Evolutionary conservation across 257 asterid species (phyloP).

Genomic region (Nicotiana tomentosiformis): DNA sequence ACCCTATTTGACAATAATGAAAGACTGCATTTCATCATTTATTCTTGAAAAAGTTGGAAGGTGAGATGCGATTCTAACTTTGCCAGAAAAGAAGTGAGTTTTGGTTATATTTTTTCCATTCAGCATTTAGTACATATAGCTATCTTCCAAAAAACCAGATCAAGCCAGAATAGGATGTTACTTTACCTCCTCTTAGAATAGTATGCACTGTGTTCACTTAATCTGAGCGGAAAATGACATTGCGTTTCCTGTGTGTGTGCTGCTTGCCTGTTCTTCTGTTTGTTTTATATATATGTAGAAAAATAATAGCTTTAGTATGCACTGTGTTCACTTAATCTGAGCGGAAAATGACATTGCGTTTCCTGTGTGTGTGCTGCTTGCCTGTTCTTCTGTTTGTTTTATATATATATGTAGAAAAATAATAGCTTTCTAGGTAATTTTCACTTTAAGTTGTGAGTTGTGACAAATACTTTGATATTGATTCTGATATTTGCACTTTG

Average conservation of each 20-base stretch:
- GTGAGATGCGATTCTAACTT: neutral
- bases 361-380: neutral
- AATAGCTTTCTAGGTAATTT: neutral
- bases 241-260: neutral
- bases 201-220: neutral
- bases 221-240: neutral
- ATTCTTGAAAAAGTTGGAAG: neutral
- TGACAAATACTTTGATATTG: neutral
- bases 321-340: neutral
- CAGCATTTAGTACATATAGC: neutral
- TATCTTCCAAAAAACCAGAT: neutral
- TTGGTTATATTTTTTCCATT: neutral
- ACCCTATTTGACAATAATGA: neutral
- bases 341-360: neutral
- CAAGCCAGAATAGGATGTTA: neutral
- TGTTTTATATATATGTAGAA: neutral
- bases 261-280: neutral
- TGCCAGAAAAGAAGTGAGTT: neutral
- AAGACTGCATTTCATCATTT: neutral
- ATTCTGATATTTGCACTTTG: constrained; percentile 9
- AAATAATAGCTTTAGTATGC: neutral
- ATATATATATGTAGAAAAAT: neutral
- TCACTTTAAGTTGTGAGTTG: neutral
- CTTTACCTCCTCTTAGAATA: neutral
- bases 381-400: neutral